Conservation (phyloP, 805 yeast genomes). For the Ascoidea tarda region DNA sequence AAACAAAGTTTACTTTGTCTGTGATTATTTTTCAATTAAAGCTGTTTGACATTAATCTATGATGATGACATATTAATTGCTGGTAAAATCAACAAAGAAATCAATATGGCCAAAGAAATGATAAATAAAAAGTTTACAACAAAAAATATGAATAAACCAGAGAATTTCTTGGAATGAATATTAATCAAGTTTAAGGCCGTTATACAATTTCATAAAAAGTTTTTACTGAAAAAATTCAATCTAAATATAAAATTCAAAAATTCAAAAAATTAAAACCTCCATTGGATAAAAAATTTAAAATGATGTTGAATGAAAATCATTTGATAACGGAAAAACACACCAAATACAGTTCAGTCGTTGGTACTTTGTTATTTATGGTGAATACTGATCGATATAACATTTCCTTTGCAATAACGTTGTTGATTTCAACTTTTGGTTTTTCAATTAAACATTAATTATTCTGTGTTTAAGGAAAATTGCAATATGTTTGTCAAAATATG, state of each 20-base stretch:
- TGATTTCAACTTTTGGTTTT: not conserved
- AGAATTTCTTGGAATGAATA: too few species aligned
- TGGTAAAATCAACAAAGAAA: too few species aligned
- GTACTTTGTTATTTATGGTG: constrained; percentile 3
- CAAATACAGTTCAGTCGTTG: constrained; percentile 2
- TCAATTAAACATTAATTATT: not conserved
- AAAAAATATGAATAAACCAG: too few species aligned
- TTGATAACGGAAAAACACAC: not conserved
- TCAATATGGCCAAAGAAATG: too few species aligned
- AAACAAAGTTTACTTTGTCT: too few species aligned
- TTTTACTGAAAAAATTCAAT: too few species aligned
- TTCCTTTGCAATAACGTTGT: not conserved
- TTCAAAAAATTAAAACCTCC: not conserved
- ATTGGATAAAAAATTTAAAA: not conserved
- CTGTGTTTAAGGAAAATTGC: not conserved
- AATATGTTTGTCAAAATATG: not conserved
- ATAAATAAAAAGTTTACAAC: too few species aligned
- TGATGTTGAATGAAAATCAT: not conserved
- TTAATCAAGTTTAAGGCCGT: not conserved
- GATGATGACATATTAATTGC: too few species aligned
- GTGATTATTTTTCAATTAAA: too few species aligned
- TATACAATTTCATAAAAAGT: not conserved
- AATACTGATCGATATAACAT: constrained; percentile 7
- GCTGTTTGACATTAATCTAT: too few species aligned
- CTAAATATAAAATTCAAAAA: too few species aligned